Percentiles rank a stretch among this genome's conserved stretches.
phyloP scores from a whole-genome alignment of 78 protist species.

The Dictyostelium firmibasis region DNA sequence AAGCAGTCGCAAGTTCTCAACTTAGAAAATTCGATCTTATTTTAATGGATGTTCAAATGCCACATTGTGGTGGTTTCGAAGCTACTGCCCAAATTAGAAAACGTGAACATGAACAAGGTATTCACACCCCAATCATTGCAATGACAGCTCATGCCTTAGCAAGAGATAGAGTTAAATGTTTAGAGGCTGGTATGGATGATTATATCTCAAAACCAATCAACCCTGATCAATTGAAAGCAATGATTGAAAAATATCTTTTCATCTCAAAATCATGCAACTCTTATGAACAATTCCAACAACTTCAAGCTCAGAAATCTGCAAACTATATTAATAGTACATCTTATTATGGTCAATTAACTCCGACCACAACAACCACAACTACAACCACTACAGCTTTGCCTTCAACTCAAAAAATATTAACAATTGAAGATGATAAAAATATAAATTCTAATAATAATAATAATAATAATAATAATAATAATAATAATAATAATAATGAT shows the following conservation, averaged over 20 bases:
- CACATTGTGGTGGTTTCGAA: conserved; percentile 90
- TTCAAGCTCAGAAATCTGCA: conserved; percentile 1
- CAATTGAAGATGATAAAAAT: background rate
- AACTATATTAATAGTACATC: background rate
- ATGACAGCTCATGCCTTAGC: conserved; percentile 87
- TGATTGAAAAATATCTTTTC: conserved; percentile 39
- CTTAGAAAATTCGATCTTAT: conserved; percentile 73
- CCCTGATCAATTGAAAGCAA: conserved; percentile 37
- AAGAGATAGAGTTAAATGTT: conserved; percentile 68
- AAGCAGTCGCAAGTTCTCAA: conserved; percentile 73
- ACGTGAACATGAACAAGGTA: conserved; percentile 18
- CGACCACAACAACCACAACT: background rate
- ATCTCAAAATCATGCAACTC: background rate
- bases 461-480: background rate
- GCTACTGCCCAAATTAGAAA: conserved; percentile 81
- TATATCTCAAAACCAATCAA: conserved; percentile 81
- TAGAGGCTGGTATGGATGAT: conserved; percentile 84
- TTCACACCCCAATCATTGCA: conserved; percentile 82
- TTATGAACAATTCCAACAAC: background rate
- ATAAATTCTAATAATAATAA: background rate
- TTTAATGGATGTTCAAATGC: conserved; percentile 92
- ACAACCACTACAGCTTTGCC: background rate
- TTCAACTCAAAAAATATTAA: background rate
- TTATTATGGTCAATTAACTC: background rate
- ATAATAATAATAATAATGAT: background rate